Conservation (phyloP, 805 yeast species). For the Wickerhamomyces silvicola region DNA sequence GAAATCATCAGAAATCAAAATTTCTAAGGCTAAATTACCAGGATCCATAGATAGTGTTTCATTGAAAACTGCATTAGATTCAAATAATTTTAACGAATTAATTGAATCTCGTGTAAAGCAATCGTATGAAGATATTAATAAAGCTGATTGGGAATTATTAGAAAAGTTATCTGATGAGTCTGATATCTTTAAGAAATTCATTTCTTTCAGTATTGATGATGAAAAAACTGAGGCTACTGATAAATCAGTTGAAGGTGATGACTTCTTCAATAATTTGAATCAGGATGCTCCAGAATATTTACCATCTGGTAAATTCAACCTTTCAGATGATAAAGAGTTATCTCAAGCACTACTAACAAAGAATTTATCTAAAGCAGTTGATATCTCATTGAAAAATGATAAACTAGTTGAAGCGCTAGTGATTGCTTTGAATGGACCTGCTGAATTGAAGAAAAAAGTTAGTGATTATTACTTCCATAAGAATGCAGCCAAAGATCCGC, state of each 20-base stretch:
- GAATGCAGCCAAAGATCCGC: conserved; percentile 38
- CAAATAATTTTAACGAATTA: conserved; percentile 46
- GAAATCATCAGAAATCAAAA: conserved; percentile 34
- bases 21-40: conserved; percentile 33
- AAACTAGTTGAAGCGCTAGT: conserved; percentile 74
- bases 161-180: conserved; percentile 48
- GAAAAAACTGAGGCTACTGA: conserved; percentile 22
- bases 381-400: conserved; percentile 54
- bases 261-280: conserved; percentile 31
- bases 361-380: conserved; percentile 60
- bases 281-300: conserved; percentile 19
- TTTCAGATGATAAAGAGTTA: conserved; percentile 38
- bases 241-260: conserved; percentile 24
- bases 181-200: conserved; percentile 41
- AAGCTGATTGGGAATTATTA: conserved; percentile 63
- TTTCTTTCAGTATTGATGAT: conserved; percentile 28
- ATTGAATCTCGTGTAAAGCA: conserved; percentile 47
- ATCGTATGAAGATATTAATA: conserved; percentile 32
- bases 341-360: conserved; percentile 52
- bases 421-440: conserved; percentile 64
- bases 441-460: conserved; percentile 58
- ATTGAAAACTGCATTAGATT: conserved; percentile 51
- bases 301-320: conserved; percentile 52
- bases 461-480: conserved; percentile 64
- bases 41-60: conserved; percentile 31